phyloP scores from a whole-genome alignment of 768 basidiomycete genomes.

The Kwoniella sp. region DNA sequence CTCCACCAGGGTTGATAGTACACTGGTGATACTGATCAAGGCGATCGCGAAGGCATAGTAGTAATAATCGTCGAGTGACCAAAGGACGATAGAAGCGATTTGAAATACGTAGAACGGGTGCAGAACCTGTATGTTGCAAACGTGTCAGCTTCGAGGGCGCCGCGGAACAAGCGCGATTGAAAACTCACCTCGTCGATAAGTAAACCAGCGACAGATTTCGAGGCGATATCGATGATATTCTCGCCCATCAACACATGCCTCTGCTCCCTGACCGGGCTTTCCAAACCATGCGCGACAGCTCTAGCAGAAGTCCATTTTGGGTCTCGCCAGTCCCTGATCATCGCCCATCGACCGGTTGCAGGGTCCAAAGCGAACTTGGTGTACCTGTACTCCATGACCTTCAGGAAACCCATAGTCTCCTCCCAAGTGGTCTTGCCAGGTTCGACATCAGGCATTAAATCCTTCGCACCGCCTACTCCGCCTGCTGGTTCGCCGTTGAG shows the following conservation, averaged over 20 bases:
- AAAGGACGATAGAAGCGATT: slow-evolving; percentile 88
- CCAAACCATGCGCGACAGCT: slow-evolving; percentile 69
- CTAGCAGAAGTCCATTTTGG: slow-evolving; percentile 67
- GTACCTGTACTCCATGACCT: slow-evolving; percentile 86
- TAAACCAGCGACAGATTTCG: slow-evolving; percentile 74
- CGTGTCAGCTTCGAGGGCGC: background rate
- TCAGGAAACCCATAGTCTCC: slow-evolving; percentile 60
- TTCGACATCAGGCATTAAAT: slow-evolving; percentile 54
- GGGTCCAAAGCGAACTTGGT: slow-evolving; percentile 86
- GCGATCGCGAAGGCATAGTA: slow-evolving; percentile 98
- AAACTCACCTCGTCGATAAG: slow-evolving; percentile 79
- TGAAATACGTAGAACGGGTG: slow-evolving; percentile 99
- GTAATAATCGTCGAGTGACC: slow-evolving; percentile 93
- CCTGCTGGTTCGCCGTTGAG: slow-evolving; percentile 33
- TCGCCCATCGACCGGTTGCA: slow-evolving; percentile 74
- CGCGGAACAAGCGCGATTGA: background rate
- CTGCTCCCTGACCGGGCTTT: slow-evolving; percentile 63
- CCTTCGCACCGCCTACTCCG: slow-evolving; percentile 53
- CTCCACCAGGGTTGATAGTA: slow-evolving; percentile 82
- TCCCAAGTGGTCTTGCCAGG: slow-evolving; percentile 54
- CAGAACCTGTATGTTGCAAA: slow-evolving; percentile 64
- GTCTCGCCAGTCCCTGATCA: slow-evolving; percentile 89
- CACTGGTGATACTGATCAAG: slow-evolving; percentile 81
- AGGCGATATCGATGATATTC: slow-evolving; percentile 88
- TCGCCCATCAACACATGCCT: slow-evolving; percentile 73